Evolutionary conservation across 2,329 filamentous ascomycete genomes (phyloP).

Genomic region (Colletotrichum somersetense): DNA sequence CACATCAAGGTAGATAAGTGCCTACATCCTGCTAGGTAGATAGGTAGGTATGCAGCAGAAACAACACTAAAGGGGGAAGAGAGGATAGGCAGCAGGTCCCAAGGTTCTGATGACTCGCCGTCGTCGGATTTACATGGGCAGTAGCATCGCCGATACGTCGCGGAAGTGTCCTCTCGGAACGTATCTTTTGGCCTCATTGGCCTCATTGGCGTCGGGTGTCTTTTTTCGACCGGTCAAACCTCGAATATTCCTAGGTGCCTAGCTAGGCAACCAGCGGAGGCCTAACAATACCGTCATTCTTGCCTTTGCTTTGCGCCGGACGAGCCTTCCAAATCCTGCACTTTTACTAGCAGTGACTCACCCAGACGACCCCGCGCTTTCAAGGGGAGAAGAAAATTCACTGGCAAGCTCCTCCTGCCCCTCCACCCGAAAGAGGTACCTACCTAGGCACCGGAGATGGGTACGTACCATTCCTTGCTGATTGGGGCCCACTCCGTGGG

Average conservation of each 20-base stretch:
- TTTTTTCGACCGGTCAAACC: too few relatives aligned
- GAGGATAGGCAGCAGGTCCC: not conserved
- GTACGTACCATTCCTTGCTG: conserved; percentile 32
- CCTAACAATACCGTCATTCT: not conserved
- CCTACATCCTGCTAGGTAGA: not conserved
- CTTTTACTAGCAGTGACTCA: conserved; percentile 34
- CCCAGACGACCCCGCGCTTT: conserved; percentile 32
- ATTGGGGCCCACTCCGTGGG: conserved; percentile 22
- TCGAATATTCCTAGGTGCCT: not conserved
- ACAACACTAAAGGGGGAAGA: not conserved
- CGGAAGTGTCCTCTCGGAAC: not conserved
- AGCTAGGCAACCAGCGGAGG: not conserved
- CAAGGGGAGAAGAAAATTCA: not conserved
- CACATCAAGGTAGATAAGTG: not conserved
- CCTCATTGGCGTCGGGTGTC: not conserved
- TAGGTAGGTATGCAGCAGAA: not conserved
- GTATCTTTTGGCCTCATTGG: conserved; percentile 18
- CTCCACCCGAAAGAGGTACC: not conserved
- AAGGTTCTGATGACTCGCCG: conserved; percentile 8
- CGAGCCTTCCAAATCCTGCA: not conserved
- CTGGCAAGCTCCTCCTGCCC: not conserved
- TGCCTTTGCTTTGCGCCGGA: not conserved
- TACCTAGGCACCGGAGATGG: not conserved
- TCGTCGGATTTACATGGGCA: conserved; percentile 1
- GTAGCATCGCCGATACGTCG: not conserved